These are phyloP conservation scores for Geotrichum bryndzae DNA, from an alignment of 1,139 yeast species.

Conservation along the genomic window DNA sequence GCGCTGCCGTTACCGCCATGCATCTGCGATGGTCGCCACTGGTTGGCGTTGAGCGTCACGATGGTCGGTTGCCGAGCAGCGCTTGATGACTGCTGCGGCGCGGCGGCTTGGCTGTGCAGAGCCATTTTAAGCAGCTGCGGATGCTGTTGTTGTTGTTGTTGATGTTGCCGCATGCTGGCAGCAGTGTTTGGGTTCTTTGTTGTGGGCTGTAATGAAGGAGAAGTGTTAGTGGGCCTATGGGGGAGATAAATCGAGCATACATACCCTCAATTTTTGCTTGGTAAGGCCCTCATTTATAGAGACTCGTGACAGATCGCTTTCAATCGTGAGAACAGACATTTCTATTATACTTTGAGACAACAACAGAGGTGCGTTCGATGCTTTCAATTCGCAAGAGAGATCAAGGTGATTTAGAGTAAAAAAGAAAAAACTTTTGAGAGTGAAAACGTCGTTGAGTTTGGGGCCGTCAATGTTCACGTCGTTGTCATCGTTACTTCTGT, in stretches of 20 bases:
- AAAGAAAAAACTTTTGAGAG: too few relatives aligned
- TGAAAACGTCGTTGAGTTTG: background rate
- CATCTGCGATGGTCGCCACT: slow-evolving; percentile 26
- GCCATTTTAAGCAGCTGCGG: slow-evolving; percentile 30
- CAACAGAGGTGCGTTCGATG: background rate
- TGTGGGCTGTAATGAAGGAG: slow-evolving; percentile 5
- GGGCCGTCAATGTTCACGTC: background rate
- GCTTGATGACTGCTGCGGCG: slow-evolving; percentile 19
- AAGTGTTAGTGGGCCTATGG: background rate
- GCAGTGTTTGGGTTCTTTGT: slow-evolving; percentile 8
- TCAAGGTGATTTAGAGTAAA: too few relatives aligned
- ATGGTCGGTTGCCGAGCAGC: slow-evolving; percentile 14
- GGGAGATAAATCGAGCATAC: background rate
- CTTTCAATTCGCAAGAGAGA: background rate
- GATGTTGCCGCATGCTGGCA: slow-evolving; percentile 5
- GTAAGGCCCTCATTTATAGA: slow-evolving; percentile 25
- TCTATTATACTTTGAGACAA: background rate
- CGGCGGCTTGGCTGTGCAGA: slow-evolving; percentile 28
- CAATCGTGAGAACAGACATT: slow-evolving; percentile 24
- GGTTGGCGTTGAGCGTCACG: slow-evolving; percentile 24
- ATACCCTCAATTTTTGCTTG: slow-evolving; percentile 16
- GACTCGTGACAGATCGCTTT: slow-evolving; percentile 24
- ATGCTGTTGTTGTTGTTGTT: slow-evolving; percentile 17
- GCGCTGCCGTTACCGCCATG: slow-evolving; percentile 14
- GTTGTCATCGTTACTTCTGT: background rate